Evolutionary conservation across 176 grass and related monocot species (phyloP), one percentile per base, ranked within the genome.

Genomic region (Poa annua): DNA sequence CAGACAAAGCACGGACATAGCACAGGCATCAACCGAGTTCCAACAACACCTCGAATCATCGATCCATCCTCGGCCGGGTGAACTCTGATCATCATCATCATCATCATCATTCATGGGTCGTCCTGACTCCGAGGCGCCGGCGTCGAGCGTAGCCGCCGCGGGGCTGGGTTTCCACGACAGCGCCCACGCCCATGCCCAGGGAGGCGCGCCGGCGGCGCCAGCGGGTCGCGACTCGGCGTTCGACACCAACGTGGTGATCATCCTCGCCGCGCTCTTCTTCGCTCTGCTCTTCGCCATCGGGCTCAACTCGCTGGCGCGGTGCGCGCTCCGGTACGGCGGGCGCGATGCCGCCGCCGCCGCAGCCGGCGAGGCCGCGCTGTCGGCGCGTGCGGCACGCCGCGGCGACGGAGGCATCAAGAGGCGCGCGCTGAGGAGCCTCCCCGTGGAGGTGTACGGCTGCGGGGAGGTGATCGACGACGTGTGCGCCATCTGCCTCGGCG

Each of bases 401-500:
- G 22, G 71, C 64, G 52, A 7, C n/a, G 15, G 71, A 1, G 88
- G 94, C 41, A 57, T 96, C 60, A 96, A 75, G 73, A 92, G 82
- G 86, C 81, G 73, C 68, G 88, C 82, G 22, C 88, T 96, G 22
- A 74, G 84, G 71, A 90, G 85, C 72, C 83, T 97, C 54, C 94
- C 94, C 6, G 80, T 89, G 8, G 90, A 92, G 33, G 91, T 93
- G 38, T 91, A 93, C 77, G 76, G 77, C 11, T 51, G 56, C 54
- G 83, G 21, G 11, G 86, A 14, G 29, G 83, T 11, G 8, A 33
- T 62, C n/a, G 78, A 60, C 25, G 91, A 88, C 38, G 83, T 89
- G 66, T 97, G 94, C 84, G 88, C 91, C 17, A 97, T 97, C 78
- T 97, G 94, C 83, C 91, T 97, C 21, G 86, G 88, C 14, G 94